phyloP scores from a whole-genome alignment of 345 rosid genomes.

The Passiflora organensis region DNA sequence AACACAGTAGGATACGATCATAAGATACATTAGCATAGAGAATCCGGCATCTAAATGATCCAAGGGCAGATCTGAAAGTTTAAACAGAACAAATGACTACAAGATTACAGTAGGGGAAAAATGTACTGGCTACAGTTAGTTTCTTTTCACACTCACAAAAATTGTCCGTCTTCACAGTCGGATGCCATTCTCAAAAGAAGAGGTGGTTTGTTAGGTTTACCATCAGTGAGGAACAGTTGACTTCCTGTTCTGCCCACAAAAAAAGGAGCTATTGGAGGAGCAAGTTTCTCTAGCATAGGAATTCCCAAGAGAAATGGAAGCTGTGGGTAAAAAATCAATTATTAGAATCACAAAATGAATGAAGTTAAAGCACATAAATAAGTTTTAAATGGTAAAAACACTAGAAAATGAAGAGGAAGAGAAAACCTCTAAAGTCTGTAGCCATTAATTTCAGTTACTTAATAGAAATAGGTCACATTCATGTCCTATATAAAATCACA shows the following conservation, averaged over 20 bases:
- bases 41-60: conserved; percentile 67
- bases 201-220: conserved; percentile 73
- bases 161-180: conserved; percentile 65
- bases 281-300: conserved; percentile 79
- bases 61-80: conserved; percentile 63
- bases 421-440: no score
- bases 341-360: neutral
- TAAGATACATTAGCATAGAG: conserved; percentile 91
- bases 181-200: conserved; percentile 91
- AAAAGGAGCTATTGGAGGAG: conserved; percentile 73
- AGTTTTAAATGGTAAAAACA: neutral
- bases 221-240: conserved; percentile 84
- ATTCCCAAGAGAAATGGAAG: conserved; percentile 91
- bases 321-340: conserved; percentile 27
- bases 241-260: conserved; percentile 78
- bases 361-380: neutral
- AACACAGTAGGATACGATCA: conserved; percentile 84
- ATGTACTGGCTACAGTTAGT: conserved; percentile 2
- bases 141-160: conserved; percentile 47
- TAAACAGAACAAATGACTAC: conserved; percentile 1
- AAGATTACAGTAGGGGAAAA: conserved; percentile 8
- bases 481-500: no score
- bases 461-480: no score
- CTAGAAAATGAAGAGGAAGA: neutral
- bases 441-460: no score